These are phyloP conservation scores for Cytospora mali DNA, from an alignment of 2,329 filamentous ascomycete species.

Conservation along the genomic window DNA sequence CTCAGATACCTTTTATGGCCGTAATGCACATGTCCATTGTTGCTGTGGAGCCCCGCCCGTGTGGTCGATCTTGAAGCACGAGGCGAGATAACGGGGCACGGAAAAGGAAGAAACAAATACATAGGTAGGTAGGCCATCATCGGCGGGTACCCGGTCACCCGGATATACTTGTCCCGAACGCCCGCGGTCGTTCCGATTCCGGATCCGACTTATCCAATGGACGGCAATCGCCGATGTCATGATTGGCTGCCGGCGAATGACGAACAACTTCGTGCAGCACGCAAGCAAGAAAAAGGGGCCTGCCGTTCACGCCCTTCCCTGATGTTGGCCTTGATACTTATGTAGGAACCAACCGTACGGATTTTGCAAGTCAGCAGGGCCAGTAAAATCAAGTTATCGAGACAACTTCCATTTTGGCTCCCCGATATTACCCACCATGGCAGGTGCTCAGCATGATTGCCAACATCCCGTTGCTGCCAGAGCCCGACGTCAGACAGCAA, in stretches of 20 bases:
- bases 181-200: not conserved
- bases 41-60: not conserved
- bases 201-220: not conserved
- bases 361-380: too few species aligned
- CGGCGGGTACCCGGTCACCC: constrained; percentile 2
- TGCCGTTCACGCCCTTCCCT: too few species aligned
- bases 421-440: too few species aligned
- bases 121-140: not conserved
- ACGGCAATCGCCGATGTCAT: not conserved
- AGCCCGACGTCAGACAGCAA: not conserved
- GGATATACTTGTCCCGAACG: not conserved
- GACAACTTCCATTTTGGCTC: not conserved
- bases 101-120: not conserved
- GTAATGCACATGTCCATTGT: not conserved
- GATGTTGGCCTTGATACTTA: too few species aligned
- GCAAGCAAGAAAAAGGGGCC: too few species aligned
- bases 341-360: too few species aligned
- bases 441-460: not conserved
- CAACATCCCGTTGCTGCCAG: not conserved
- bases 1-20: not conserved
- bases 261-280: too few species aligned
- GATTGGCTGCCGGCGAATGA: not conserved
- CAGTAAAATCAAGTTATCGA: not conserved
- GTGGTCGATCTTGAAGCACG: not conserved
- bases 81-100: constrained; percentile 3